phyloP scores from a whole-genome alignment of 2,329 filamentous ascomycete genomes.

The Colletotrichum euphorbiae region DNA sequence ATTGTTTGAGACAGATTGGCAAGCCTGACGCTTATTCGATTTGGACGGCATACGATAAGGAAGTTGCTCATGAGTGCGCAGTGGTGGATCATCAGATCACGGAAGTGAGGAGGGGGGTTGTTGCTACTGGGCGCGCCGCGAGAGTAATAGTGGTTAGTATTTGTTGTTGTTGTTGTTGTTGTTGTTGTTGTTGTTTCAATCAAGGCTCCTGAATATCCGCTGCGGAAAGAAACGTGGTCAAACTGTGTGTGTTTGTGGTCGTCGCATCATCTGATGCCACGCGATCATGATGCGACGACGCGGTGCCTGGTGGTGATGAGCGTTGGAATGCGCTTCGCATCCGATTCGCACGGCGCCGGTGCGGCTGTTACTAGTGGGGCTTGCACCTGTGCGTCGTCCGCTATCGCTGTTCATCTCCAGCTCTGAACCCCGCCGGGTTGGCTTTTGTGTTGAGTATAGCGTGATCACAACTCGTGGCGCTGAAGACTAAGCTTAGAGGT shows the following conservation, averaged over 20 bases:
- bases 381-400: conserved; percentile 14
- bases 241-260: neutral
- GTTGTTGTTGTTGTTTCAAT: neutral
- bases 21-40: neutral
- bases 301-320: neutral
- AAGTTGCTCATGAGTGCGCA: neutral
- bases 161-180: neutral
- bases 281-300: neutral
- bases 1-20: conserved; percentile 7
- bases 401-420: conserved; percentile 17
- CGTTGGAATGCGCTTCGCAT: conserved; percentile 20
- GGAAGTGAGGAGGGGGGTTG: neutral
- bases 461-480: too few species aligned
- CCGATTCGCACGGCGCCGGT: conserved; percentile 26
- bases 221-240: neutral
- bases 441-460: neutral
- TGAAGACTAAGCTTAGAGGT: too few species aligned
- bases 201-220: neutral
- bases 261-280: neutral
- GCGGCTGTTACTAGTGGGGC: neutral
- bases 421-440: neutral
- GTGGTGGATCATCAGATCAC: neutral
- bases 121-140: too few species aligned
- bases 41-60: conserved; percentile 1
- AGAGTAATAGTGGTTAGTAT: too few species aligned